Evolutionary conservation across 2,329 filamentous ascomycete species (phyloP).

Genomic region (Gremmenia infestans): DNA sequence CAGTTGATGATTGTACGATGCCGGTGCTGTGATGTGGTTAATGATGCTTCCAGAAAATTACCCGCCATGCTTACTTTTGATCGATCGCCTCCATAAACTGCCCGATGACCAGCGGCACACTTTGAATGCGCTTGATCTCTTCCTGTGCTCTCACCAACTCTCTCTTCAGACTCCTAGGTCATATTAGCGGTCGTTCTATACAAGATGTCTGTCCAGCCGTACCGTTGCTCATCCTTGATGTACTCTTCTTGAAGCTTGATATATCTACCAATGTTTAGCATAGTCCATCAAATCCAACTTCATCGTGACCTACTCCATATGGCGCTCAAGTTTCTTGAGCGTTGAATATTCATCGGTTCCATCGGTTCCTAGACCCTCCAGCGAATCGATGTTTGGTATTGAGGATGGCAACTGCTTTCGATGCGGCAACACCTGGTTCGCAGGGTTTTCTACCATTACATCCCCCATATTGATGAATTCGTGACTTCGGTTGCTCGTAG

Average conservation of each 20-base stretch:
- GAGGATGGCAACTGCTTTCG: constrained; percentile 75
- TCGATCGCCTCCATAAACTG: constrained; percentile 99
- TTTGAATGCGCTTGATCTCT: constrained; percentile 99
- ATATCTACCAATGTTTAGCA: constrained; percentile 51
- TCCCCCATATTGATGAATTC: constrained; percentile 64
- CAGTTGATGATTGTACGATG: constrained; percentile 96
- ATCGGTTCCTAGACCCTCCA: constrained; percentile 78
- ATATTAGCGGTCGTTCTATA: constrained; percentile 13
- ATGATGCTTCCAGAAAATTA: constrained; percentile 1
- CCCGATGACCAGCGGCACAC: constrained; percentile 93
- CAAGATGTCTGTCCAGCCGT: neutral
- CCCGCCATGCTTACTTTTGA: constrained; percentile 68
- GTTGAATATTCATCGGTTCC: constrained; percentile 89
- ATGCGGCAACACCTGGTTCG: constrained; percentile 68
- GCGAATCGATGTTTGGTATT: constrained; percentile 84
- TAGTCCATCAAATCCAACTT: neutral
- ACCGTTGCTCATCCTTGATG: constrained; percentile 99
- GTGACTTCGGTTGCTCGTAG: neutral
- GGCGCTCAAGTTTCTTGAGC: constrained; percentile 92
- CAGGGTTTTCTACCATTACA: constrained; percentile 76
- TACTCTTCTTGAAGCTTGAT: constrained; percentile 99
- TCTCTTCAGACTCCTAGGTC: constrained; percentile 78
- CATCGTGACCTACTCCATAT: constrained; percentile 69
- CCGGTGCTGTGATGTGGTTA: constrained; percentile 62
- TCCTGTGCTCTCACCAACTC: constrained; percentile 96